Evolutionary conservation across 441 rosid species (phyloP).

Genomic region (Pelargonium cotyledonis): DNA sequence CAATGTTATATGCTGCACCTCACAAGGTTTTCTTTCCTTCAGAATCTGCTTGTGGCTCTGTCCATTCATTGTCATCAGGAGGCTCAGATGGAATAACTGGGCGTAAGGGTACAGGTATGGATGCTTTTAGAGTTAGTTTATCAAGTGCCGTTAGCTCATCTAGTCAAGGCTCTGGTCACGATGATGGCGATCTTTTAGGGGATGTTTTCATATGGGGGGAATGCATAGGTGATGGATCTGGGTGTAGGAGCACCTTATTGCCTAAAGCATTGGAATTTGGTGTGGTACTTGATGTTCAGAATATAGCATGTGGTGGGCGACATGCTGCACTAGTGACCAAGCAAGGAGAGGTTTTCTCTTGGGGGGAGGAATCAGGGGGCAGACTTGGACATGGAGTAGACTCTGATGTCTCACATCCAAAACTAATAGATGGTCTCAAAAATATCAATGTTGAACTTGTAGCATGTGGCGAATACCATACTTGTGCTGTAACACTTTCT

Average conservation of each 20-base stretch:
- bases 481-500: conserved; percentile 92
- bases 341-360: conserved; percentile 84
- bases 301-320: conserved; percentile 82
- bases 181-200: conserved; percentile 91
- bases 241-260: conserved; percentile 72
- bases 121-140: conserved; percentile 86
- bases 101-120: conserved; percentile 54
- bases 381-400: conserved; percentile 98
- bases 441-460: conserved; percentile 78
- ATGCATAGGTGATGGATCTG: conserved; percentile 73
- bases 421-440: conserved; percentile 71
- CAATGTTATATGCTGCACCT: conserved; percentile 60
- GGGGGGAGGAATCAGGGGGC: conserved; percentile 97
- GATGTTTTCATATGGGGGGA: conserved; percentile 98
- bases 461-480: conserved; percentile 90
- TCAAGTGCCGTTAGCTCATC: too few relatives aligned
- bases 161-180: conserved; percentile 98
- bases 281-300: conserved; percentile 83
- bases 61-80: conserved; percentile 80
- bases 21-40: conserved; percentile 71
- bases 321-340: conserved; percentile 91
- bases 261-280: conserved; percentile 93
- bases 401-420: conserved; percentile 75
- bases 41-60: conserved; percentile 69
- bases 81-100: conserved; percentile 80